Evolutionary conservation across 1,139 yeast species (phyloP).

Genomic region (Lodderomyces metapsilosis): DNA sequence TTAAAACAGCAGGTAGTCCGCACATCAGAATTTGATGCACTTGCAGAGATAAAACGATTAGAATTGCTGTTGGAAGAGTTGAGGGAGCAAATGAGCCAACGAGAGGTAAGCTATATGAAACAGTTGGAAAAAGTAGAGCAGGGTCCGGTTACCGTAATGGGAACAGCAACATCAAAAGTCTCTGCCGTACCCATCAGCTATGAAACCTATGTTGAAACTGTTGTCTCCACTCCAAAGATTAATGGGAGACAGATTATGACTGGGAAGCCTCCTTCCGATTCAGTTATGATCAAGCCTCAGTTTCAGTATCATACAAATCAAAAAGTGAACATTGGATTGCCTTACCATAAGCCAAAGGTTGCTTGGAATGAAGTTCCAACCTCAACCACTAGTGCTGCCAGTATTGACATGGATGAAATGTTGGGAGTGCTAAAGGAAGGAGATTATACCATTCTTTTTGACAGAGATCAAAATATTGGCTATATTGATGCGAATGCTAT

Average conservation of each 20-base stretch:
- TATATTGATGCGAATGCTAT: neutral
- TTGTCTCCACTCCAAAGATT: constrained; percentile 3
- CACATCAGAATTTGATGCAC: neutral
- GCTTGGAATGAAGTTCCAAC: constrained; percentile 9
- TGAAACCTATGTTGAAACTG: no score
- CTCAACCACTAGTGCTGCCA: neutral
- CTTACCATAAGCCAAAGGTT: constrained; percentile 27
- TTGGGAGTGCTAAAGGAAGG: neutral
- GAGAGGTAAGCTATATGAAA: constrained; percentile 9
- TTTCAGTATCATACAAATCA: constrained; percentile 19
- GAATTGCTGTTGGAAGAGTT: constrained; percentile 11
- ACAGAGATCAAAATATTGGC: neutral
- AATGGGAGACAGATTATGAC: constrained; percentile 21
- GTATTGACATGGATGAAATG: neutral
- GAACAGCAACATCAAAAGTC: neutral
- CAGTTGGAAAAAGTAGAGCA: constrained; percentile 6
- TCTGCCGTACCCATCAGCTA: neutral
- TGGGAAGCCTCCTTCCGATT: constrained; percentile 21
- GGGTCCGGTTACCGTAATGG: neutral
- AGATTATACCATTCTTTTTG: neutral
- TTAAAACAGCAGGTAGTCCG: neutral
- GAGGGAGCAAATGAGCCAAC: constrained; percentile 10
- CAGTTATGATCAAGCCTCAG: constrained; percentile 26
- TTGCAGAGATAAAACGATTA: constrained; percentile 11
- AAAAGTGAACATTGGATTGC: neutral